Base-by-base conservation (phyloP, 768 basidiomycete genomes). In the Tricholoma sp. region DNA sequence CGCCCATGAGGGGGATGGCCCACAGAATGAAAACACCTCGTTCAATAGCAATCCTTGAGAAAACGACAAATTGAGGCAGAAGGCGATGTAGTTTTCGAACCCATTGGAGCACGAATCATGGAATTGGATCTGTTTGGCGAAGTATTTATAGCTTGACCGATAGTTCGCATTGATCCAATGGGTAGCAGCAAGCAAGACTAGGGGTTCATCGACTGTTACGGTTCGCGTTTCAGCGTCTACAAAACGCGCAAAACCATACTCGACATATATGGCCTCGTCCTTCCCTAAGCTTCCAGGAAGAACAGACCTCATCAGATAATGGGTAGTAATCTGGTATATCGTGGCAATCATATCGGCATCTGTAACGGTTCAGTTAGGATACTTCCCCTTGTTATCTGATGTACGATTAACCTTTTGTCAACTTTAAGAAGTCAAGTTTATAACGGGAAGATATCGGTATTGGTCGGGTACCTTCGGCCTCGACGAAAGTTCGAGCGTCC, bases 211-310 rank as follows among this genome's bases (percentile, higher is more conserved):
- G 2, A 77, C 67, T 12, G 70, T 65, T 36, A 75, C 72, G 0
- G 65, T 68, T 48, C 73, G 70, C 11, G 72, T 74, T 32, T 68
- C 70, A 1, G 74, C 66, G 52, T 76, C 72, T 48, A 69, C 65
- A 29, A 78, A 77, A 4, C 78, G 72, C 11, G 76, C 77, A 37
- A 77, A 78, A 4, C 78, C 78, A 51, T 75, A 74, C 63, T 76
- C 72, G 24, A 79, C 76, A 32, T 72, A 75, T 13, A 61, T 70
- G 12, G 68, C 70, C 56, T 78, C 74, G 52, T 76, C 73, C 48
- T 69, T 64, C 0, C 75, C 75, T 0, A 76, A 70, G n/a, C 69
- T 66, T 3, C 63, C 50, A 3, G 71, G 73, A 1, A 72, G 65
- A 34, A 67, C 66, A 7, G 74, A 72, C n/a, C 75, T 72, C 72